Evolutionary conservation across 2,329 filamentous ascomycete genomes (phyloP).

Genomic region (Paraphaeosphaeria minitans): DNA sequence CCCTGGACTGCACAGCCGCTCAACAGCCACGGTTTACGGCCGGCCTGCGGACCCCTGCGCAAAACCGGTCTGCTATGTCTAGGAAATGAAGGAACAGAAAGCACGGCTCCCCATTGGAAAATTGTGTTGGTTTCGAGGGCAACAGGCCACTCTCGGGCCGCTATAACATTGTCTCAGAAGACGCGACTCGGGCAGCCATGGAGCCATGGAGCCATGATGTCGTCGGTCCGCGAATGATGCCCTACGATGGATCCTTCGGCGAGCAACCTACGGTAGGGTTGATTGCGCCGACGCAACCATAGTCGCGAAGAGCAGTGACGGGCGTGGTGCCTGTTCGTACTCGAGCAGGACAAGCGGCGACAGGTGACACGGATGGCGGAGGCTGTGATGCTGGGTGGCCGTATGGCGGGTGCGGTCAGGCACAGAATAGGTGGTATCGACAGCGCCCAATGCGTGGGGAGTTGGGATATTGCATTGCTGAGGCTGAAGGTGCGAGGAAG

Average conservation of each 20-base stretch:
- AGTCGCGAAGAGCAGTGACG: not conserved
- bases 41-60: constrained; percentile 23
- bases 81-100: constrained; percentile 16
- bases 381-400: constrained; percentile 1
- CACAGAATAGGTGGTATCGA: constrained; percentile 24
- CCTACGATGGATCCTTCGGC: constrained; percentile 6
- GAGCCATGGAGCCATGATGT: not conserved
- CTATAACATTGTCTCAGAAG: constrained; percentile 15
- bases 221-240: constrained; percentile 6
- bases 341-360: not conserved
- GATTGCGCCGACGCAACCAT: not conserved
- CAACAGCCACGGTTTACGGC: constrained; percentile 25
- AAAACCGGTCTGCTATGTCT: constrained; percentile 35
- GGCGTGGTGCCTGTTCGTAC: not conserved
- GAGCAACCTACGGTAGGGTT: not conserved
- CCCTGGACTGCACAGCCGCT: constrained; percentile 36
- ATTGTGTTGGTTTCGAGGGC: constrained; percentile 13
- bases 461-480: constrained; percentile 12
- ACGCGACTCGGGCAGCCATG: constrained; percentile 17
- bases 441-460: constrained; percentile 31
- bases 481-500: constrained; percentile 14
- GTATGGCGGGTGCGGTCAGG: constrained; percentile 20
- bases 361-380: not conserved
- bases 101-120: constrained; percentile 16
- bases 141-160: constrained; percentile 11